phyloP scores from a whole-genome alignment of 192 early-diverging fungal species.

The Kickxella alabastrina region DNA sequence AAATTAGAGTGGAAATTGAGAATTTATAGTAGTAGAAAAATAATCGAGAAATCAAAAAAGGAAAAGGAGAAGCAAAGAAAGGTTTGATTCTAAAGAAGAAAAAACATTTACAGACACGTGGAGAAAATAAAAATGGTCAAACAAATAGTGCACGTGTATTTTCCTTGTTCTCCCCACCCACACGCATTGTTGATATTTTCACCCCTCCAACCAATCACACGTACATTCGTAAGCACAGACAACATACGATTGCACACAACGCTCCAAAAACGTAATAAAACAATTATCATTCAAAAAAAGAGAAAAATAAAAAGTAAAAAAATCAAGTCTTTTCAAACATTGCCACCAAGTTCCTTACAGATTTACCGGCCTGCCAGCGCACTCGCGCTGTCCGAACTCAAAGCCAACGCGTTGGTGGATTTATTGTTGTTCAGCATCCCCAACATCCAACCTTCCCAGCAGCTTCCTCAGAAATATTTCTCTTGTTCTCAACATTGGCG shows the following conservation, averaged over 20 bases:
- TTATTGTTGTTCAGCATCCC: background rate
- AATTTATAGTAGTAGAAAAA: background rate
- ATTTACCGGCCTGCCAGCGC: slow-evolving; percentile 28
- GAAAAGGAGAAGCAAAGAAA: background rate
- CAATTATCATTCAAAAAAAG: too few relatives aligned
- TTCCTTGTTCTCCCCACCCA: background rate
- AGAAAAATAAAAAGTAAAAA: too few relatives aligned
- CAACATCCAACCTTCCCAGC: too few relatives aligned
- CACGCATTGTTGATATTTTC: too few relatives aligned
- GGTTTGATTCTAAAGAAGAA: background rate
- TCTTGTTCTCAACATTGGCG: slow-evolving; percentile 19
- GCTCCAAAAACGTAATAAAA: too few relatives aligned
- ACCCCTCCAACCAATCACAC: too few relatives aligned
- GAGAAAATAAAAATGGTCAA: background rate
- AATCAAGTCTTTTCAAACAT: slow-evolving; percentile 45
- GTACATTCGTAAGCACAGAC: too few relatives aligned
- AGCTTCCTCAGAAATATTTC: too few relatives aligned
- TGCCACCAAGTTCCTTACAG: slow-evolving; percentile 38
- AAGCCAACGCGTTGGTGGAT: background rate
- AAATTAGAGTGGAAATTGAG: too few relatives aligned
- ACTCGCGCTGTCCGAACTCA: background rate
- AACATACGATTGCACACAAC: too few relatives aligned
- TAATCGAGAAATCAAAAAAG: background rate
- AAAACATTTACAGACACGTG: background rate
- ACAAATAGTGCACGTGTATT: background rate